These are phyloP conservation scores for Trichoderma atrobrunneum DNA, from an alignment of 2,329 filamentous ascomycete species.

Conservation along the genomic window DNA sequence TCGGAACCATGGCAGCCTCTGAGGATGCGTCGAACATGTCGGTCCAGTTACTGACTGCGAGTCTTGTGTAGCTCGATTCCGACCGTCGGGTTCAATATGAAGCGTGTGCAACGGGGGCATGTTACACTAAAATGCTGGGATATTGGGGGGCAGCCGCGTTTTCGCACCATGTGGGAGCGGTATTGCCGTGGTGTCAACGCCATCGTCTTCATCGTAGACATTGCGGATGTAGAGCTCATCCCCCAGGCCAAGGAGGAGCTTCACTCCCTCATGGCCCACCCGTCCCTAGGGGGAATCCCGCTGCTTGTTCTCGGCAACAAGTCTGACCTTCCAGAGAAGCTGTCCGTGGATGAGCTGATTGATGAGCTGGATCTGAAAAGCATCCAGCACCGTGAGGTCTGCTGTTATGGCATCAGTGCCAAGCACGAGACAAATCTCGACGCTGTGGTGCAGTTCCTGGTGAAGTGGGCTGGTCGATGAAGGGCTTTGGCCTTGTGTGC, in stretches of 20 bases:
- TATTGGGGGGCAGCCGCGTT: conserved; percentile 92
- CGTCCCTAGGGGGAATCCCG: conserved; percentile 82
- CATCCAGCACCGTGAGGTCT: conserved; percentile 89
- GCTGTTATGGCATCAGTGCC: conserved; percentile 97
- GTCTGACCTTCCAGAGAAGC: conserved; percentile 85
- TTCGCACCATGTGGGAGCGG: conserved; percentile 98
- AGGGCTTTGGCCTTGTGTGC: neutral
- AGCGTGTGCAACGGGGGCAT: conserved; percentile 95
- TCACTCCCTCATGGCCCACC: conserved; percentile 81
- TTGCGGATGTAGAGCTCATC: conserved; percentile 77
- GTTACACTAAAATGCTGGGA: conserved; percentile 99
- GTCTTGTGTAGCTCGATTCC: conserved; percentile 78
- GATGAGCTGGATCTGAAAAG: conserved; percentile 85
- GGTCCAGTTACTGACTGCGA: conserved; percentile 36
- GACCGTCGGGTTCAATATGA: conserved; percentile 99
- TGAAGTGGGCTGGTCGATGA: conserved; percentile 80
- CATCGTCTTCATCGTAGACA: conserved; percentile 98
- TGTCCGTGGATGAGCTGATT: conserved; percentile 93
- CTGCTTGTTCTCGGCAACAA: conserved; percentile 96
- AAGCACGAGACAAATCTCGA: conserved; percentile 99
- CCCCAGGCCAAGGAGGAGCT: conserved; percentile 89
- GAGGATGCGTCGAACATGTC: neutral
- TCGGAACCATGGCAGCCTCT: neutral
- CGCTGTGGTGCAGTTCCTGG: conserved; percentile 93
- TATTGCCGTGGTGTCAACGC: conserved; percentile 97